phyloP scores from a whole-genome alignment of 2,329 filamentous ascomycete genomes.

The Madurella mycetomatis region DNA sequence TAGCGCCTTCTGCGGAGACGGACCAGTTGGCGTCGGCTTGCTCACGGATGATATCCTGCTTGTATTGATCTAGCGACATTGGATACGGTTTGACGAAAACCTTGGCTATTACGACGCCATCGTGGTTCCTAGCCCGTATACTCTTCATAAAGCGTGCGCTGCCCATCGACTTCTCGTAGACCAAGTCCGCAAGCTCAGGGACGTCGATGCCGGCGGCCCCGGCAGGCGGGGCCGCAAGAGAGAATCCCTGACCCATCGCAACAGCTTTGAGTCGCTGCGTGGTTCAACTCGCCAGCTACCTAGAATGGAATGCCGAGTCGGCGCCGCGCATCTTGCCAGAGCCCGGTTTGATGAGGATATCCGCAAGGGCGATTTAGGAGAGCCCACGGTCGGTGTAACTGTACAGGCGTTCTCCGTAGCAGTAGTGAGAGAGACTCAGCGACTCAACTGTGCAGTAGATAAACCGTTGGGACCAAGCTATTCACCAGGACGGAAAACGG shows the following conservation, averaged over 20 bases:
- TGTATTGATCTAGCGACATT: conserved; percentile 76
- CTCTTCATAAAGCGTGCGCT: conserved; percentile 95
- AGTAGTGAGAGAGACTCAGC: background rate
- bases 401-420: background rate
- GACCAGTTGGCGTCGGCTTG: background rate
- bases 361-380: background rate
- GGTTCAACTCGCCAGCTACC: conserved; percentile 21
- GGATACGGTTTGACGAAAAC: conserved; percentile 90
- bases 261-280: background rate
- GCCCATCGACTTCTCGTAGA: conserved; percentile 88
- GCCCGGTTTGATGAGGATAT: background rate
- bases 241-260: conserved; percentile 93
- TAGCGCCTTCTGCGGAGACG: background rate
- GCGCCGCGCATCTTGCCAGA: conserved; percentile 21
- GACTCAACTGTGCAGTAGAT: background rate
- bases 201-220: conserved; percentile 92
- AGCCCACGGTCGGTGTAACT: background rate
- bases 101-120: conserved; percentile 91
- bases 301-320: conserved; percentile 4
- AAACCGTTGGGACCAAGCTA: background rate
- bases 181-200: conserved; percentile 82
- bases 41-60: conserved; percentile 69
- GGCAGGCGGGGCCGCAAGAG: conserved; percentile 83
- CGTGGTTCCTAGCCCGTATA: conserved; percentile 81
- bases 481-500: background rate